Evolutionary conservation across 257 asterid genomes (phyloP).

Genomic region (Salvia splendens): DNA sequence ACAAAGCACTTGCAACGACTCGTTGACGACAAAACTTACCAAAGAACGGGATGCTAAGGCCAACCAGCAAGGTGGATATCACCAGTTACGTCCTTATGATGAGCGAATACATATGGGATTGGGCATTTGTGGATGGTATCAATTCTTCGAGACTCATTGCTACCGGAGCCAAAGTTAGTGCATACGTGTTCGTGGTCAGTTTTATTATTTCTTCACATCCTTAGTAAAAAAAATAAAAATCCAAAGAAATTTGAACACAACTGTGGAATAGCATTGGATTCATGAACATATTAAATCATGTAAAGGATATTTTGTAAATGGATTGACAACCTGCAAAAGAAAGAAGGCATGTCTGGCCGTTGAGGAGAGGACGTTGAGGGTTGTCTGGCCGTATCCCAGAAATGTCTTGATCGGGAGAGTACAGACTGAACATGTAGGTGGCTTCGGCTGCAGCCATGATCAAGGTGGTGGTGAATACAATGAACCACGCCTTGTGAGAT

Average conservation of each 20-base stretch:
- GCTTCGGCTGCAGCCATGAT: no score
- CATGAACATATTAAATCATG: slow-evolving; percentile 17
- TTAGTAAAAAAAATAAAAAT: background rate
- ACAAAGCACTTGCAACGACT: background rate
- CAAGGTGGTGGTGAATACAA: no score
- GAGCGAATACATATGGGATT: slow-evolving; percentile 54
- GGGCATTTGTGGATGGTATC: slow-evolving; percentile 56
- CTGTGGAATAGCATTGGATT: background rate
- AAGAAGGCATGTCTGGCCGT: background rate
- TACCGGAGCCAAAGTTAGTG: slow-evolving; percentile 85
- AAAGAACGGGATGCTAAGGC: slow-evolving; percentile 76
- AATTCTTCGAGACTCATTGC: slow-evolving; percentile 93
- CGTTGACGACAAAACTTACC: slow-evolving; percentile 46
- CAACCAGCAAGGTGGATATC: slow-evolving; percentile 76
- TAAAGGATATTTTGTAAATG: slow-evolving; percentile 94
- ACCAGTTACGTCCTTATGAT: slow-evolving; percentile 77
- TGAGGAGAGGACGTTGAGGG: no score
- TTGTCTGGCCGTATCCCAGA: no score
- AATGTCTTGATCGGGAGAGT: no score
- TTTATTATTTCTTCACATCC: background rate
- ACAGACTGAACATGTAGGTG: no score
- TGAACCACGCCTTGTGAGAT: no score
- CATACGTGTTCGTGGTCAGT: slow-evolving; percentile 62
- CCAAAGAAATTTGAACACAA: no score
- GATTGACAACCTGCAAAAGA: slow-evolving; percentile 84